phyloP scores from a whole-genome alignment of 2,329 filamentous ascomycete species.

The Pestalotiopsis sp. region DNA sequence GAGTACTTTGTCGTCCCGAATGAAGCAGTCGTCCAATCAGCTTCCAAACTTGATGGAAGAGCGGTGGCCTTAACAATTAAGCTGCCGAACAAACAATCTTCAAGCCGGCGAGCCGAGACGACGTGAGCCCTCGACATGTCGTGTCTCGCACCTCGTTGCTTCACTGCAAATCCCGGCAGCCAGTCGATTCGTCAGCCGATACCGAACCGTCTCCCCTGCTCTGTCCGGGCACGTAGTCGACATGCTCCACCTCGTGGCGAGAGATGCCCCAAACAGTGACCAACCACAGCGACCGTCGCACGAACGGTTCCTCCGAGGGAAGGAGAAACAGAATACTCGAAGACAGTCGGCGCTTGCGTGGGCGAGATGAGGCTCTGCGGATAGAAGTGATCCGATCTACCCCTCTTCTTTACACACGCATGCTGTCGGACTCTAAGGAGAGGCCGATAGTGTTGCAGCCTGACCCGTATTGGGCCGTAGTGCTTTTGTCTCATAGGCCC shows the following conservation, averaged over 20 bases:
- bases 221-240: not conserved
- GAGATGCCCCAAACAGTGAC: not conserved
- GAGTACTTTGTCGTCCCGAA: slow-evolving; percentile 60
- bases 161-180: not conserved
- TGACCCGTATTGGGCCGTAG: not conserved
- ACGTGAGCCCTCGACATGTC: not conserved
- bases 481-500: not conserved
- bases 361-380: not conserved
- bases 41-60: not conserved
- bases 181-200: not conserved
- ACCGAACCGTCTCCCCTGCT: not conserved
- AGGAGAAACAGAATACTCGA: not conserved
- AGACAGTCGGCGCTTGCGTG: not conserved
- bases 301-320: not conserved
- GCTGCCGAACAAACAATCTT: not conserved
- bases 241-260: not conserved
- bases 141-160: not conserved
- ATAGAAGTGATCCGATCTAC: not conserved
- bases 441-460: not conserved
- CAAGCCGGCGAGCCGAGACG: not conserved
- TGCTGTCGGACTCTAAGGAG: too few species aligned
- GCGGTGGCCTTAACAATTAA: slow-evolving; percentile 4
- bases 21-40: slow-evolving; percentile 25
- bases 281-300: not conserved
- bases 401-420: not conserved